These are phyloP conservation scores for Solanum medicagineum DNA, from an alignment of 257 asterid genomes.

Conservation along the genomic window DNA sequence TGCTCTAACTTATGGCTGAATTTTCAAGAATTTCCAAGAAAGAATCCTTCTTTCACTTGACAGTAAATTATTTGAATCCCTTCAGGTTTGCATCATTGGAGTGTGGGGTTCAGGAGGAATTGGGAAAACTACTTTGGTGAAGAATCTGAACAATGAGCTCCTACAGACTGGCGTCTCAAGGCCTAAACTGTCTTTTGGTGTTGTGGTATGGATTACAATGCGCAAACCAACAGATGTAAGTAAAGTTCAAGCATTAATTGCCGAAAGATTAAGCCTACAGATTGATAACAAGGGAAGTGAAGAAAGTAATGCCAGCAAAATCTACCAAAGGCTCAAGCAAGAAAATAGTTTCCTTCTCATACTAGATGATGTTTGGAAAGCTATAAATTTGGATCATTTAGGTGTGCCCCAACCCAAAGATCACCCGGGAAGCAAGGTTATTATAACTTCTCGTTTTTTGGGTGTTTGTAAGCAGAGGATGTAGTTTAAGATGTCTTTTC, in stretches of 20 bases:
- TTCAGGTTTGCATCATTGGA: no score
- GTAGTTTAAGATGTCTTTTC: no score
- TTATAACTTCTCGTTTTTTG: neutral
- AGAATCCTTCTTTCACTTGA: neutral
- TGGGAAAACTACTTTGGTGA: neutral
- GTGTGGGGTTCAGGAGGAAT: no score
- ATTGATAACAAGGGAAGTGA: neutral
- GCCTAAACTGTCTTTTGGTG: neutral
- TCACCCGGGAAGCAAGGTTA: neutral
- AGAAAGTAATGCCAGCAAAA: neutral
- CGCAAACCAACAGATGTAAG: neutral
- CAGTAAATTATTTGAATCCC: neutral
- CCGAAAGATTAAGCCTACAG: neutral
- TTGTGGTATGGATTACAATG: neutral
- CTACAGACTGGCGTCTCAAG: neutral
- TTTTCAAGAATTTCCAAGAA: no score
- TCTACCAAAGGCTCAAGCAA: neutral
- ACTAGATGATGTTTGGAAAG: constrained; percentile 8
- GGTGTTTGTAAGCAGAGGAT: neutral
- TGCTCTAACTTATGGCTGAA: no score
- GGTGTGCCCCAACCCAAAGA: neutral
- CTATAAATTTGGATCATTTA: no score
- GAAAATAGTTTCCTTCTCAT: neutral
- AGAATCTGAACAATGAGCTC: neutral
- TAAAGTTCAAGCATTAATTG: neutral